These are phyloP conservation scores for Lepraria neglecta DNA, from an alignment of 495 filamentous ascomycete species.

Conservation along the genomic window DNA sequence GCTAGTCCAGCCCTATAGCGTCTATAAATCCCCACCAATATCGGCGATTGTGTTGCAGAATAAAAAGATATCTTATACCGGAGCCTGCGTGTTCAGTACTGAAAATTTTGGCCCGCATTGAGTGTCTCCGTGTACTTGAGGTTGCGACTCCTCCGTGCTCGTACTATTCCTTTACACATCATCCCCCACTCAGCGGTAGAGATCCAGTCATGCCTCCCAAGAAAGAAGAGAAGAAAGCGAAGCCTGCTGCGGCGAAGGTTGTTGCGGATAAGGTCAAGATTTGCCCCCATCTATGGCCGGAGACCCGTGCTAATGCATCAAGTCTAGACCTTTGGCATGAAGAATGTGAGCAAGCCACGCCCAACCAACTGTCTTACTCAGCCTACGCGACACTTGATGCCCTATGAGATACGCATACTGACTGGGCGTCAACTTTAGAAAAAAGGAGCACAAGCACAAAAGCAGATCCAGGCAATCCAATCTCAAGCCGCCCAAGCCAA, in stretches of 20 bases:
- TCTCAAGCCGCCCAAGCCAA: conserved; percentile 64
- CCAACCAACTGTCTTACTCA: conserved; percentile 13
- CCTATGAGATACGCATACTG: not conserved
- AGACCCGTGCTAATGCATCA: conserved; percentile 24
- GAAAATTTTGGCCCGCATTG: too few species aligned
- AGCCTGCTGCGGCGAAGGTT: conserved; percentile 59
- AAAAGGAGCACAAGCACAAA: conserved; percentile 87
- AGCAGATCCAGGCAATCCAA: conserved; percentile 74
- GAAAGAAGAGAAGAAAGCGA: conserved; percentile 65
- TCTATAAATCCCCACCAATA: too few species aligned
- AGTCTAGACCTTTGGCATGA: conserved; percentile 87
- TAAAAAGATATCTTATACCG: too few species aligned
- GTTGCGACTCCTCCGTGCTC: too few species aligned
- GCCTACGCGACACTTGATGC: not conserved
- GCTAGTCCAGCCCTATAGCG: too few species aligned
- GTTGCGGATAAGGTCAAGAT: conserved; percentile 74
- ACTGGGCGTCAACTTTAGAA: conserved; percentile 45
- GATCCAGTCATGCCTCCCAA: conserved; percentile 79
- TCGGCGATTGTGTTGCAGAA: too few species aligned
- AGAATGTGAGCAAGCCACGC: conserved; percentile 60
- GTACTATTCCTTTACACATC: not conserved
- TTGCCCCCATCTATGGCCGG: conserved; percentile 11
- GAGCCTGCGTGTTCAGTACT: too few species aligned
- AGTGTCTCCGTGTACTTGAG: too few species aligned
- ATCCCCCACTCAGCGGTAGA: not conserved